Percentiles rank a stretch among this genome's conserved stretches.
Conservation (phyloP, 2,329 filamentous ascomycete genomes). For the Aulographum hederae region DNA sequence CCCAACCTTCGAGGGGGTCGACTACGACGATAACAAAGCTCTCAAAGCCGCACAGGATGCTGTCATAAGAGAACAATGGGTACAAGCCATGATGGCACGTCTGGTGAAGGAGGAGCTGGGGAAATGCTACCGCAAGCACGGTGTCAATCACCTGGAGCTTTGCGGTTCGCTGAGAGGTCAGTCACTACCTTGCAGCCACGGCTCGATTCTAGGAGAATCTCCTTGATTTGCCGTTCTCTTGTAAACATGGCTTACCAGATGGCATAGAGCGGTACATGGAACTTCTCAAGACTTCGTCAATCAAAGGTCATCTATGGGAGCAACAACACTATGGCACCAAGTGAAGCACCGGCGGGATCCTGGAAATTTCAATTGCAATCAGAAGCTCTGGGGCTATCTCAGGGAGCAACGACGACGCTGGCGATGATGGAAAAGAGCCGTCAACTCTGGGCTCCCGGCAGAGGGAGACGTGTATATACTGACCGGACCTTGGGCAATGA, state of each 20-base stretch:
- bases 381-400: no score
- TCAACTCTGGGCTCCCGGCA: no score
- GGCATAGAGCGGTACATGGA: constrained; percentile 57
- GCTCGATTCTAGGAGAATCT: not conserved
- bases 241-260: constrained; percentile 5
- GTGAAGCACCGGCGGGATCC: constrained; percentile 7
- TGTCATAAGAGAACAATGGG: constrained; percentile 74
- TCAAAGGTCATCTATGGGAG: constrained; percentile 63
- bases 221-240: constrained; percentile 1
- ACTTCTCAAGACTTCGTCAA: constrained; percentile 55
- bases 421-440: no score
- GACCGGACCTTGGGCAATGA: no score
- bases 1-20: constrained; percentile 70
- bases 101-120: constrained; percentile 66
- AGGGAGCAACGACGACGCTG: no score
- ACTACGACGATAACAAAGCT: constrained; percentile 66
- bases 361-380: no score
- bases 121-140: constrained; percentile 72
- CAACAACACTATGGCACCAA: constrained; percentile 58
- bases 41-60: constrained; percentile 72
- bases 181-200: constrained; percentile 14
- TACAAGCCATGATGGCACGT: constrained; percentile 74
- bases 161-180: constrained; percentile 66
- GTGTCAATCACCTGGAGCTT: constrained; percentile 78
- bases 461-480: no score